These are phyloP conservation scores for Platanthera guangdongensis DNA, from an alignment of 106 monocot species.

Conservation along the genomic window DNA sequence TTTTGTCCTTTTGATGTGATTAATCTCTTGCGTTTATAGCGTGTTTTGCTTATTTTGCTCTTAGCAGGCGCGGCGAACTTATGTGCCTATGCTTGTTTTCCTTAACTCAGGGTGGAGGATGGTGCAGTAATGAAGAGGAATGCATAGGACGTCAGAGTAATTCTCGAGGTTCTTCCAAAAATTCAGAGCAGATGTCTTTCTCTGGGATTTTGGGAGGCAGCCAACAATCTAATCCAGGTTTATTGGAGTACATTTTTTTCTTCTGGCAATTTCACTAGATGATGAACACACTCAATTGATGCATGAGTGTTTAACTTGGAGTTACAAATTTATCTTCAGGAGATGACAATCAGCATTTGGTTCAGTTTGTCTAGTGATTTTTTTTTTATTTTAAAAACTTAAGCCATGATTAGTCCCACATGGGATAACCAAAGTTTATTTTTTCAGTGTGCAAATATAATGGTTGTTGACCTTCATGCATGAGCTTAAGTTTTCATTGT, in stretches of 20 bases:
- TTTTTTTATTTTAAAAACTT: background rate
- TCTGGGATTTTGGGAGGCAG: constrained; percentile 24
- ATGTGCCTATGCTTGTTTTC: background rate
- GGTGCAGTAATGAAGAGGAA: constrained; percentile 18
- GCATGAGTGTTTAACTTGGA: background rate
- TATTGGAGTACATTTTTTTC: constrained; percentile 1
- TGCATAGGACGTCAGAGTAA: constrained; percentile 11
- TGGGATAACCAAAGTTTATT: no score
- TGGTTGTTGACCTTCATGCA: no score
- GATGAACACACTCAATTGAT: background rate
- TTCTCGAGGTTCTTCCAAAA: constrained; percentile 18
- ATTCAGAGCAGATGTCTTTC: constrained; percentile 15
- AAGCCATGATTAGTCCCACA: no score
- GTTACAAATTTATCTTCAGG: background rate
- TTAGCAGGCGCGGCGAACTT: background rate
- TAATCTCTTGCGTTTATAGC: no score
- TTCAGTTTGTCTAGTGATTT: background rate
- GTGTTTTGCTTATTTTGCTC: no score
- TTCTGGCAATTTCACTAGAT: background rate
- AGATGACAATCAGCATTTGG: background rate
- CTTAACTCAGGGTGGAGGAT: constrained; percentile 29
- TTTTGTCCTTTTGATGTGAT: no score
- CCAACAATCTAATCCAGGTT: constrained; percentile 20
- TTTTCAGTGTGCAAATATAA: no score
- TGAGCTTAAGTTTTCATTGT: background rate